Conservation (phyloP, 495 filamentous ascomycete genomes). For the Neurospora sp. region DNA sequence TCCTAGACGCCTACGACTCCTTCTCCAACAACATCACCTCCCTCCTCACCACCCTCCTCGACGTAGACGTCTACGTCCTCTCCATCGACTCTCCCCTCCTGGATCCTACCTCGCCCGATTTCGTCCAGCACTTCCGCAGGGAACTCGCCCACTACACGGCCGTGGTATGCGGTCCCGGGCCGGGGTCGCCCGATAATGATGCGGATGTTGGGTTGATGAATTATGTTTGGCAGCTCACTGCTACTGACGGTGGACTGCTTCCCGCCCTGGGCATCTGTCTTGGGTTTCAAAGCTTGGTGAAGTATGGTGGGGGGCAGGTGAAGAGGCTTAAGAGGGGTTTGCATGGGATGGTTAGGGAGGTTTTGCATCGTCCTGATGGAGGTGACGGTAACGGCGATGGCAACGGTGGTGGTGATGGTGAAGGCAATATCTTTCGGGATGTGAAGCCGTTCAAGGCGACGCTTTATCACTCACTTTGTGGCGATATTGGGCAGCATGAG, state of each 20-base stretch:
- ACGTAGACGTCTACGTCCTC: conserved; percentile 56
- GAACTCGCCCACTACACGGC: conserved; percentile 57
- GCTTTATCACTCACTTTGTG: conserved; percentile 81
- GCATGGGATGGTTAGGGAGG: conserved; percentile 67
- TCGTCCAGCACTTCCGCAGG: conserved; percentile 15
- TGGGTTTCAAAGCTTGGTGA: conserved; percentile 77
- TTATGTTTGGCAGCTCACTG: conserved; percentile 61
- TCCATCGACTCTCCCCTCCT: conserved; percentile 53
- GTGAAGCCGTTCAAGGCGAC: conserved; percentile 57
- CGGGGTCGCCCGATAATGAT: conserved; percentile 50
- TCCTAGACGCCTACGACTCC: conserved; percentile 91
- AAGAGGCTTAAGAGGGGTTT: conserved; percentile 54
- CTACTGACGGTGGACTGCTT: conserved; percentile 32
- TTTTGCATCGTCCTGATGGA: conserved; percentile 39
- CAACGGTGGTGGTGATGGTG: neutral
- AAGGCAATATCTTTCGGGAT: conserved; percentile 34
- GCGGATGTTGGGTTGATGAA: conserved; percentile 70
- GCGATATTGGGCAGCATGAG: conserved; percentile 37
- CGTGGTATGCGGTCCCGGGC: conserved; percentile 71
- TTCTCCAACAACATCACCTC: conserved; percentile 89
- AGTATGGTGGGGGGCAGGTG: conserved; percentile 55
- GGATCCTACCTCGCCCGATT: conserved; percentile 3
- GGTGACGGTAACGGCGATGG: conserved; percentile 8
- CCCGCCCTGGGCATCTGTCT: conserved; percentile 87
- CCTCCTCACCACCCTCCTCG: conserved; percentile 55